phyloP scores from a whole-genome alignment of 345 rosid species.

The Brassica juncea region DNA sequence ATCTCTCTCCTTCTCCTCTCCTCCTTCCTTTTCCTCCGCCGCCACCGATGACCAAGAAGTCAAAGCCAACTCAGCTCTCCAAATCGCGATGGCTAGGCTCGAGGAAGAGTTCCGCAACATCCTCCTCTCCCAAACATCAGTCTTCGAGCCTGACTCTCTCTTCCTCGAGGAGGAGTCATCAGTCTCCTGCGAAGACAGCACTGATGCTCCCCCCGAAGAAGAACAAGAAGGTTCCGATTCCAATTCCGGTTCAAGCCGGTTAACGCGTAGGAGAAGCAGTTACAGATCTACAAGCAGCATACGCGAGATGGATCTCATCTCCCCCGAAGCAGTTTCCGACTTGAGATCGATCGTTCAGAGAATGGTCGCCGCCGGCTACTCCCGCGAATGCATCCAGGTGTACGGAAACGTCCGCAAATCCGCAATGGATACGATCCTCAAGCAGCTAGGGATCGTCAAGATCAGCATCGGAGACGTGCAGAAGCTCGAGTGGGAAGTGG shows the following conservation, averaged over 20 bases:
- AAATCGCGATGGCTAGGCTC: slow-evolving; percentile 98
- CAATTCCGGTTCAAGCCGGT: slow-evolving; percentile 37
- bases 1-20: slow-evolving; percentile 45
- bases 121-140: slow-evolving; percentile 55
- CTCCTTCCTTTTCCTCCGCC: slow-evolving; percentile 27
- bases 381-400: slow-evolving; percentile 47
- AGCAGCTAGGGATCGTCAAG: slow-evolving; percentile 74
- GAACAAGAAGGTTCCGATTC: slow-evolving; percentile 6
- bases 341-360: slow-evolving; percentile 38
- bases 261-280: slow-evolving; percentile 38
- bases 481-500: slow-evolving; percentile 70
- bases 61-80: slow-evolving; percentile 69
- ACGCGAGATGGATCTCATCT: slow-evolving; percentile 42
- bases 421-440: slow-evolving; percentile 62
- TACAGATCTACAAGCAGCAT: slow-evolving; percentile 43
- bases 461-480: slow-evolving; percentile 87
- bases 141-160: slow-evolving; percentile 62
- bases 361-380: slow-evolving; percentile 40
- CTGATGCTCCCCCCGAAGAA: not conserved
- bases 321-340: slow-evolving; percentile 35
- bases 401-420: slow-evolving; percentile 84
- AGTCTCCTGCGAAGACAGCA: slow-evolving; percentile 42
- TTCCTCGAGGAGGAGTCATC: slow-evolving; percentile 32
- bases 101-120: slow-evolving; percentile 95
- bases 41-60: slow-evolving; percentile 32